phyloP scores from a whole-genome alignment of 73 alveolate genomes.

The Tetrahymena borealis region DNA sequence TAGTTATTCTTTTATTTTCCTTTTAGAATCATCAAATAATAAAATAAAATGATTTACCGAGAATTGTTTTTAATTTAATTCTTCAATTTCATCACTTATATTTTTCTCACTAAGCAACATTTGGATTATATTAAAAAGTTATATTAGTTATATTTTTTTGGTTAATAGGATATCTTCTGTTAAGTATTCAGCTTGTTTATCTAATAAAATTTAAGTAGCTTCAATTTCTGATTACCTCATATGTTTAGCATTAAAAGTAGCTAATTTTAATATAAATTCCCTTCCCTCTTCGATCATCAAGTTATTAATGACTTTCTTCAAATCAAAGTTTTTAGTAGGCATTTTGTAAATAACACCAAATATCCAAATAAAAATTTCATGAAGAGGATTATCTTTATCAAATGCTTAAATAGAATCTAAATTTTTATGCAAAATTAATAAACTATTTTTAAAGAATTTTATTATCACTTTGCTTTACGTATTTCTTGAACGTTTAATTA shows the following conservation, averaged over 20 bases:
- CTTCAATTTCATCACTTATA: background rate
- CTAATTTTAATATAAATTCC: background rate
- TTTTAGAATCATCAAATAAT: too few relatives aligned
- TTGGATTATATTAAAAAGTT: background rate
- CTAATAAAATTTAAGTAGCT: background rate
- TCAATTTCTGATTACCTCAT: background rate
- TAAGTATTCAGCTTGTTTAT: background rate
- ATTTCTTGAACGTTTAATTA: background rate
- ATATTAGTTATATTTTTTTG: background rate
- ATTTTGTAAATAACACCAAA: background rate
- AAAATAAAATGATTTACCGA: too few relatives aligned
- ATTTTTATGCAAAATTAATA: background rate
- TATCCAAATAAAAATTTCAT: background rate
- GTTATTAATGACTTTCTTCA: background rate
- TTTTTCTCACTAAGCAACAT: background rate
- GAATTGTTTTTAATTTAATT: too few relatives aligned
- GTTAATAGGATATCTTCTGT: background rate
- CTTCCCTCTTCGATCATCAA: background rate
- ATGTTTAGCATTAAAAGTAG: background rate
- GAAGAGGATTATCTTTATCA: background rate
- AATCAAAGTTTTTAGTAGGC: background rate
- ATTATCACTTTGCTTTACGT: background rate
- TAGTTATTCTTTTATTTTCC: too few relatives aligned
- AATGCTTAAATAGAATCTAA: background rate
- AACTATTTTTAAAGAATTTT: background rate